These are phyloP conservation scores for Tulasnella sp. DNA, from an alignment of 768 basidiomycete species.

Conservation along the genomic window DNA sequence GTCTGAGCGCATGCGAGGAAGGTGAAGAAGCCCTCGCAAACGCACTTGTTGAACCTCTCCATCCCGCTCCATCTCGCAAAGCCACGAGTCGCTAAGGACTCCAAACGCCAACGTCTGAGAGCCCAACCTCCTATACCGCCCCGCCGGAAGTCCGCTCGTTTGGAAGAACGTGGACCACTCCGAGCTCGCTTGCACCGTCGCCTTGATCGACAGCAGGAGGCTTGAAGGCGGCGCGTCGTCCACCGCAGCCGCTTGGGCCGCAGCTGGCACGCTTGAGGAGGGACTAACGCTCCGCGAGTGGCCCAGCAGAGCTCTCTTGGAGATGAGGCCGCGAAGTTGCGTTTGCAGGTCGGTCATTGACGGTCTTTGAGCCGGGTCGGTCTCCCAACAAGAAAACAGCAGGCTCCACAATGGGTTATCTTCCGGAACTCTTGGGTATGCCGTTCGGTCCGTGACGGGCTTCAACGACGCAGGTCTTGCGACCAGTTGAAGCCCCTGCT, in stretches of 20 bases:
- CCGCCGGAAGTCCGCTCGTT: neutral
- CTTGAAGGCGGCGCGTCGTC: neutral
- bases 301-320: neutral
- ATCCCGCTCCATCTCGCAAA: neutral
- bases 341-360: neutral
- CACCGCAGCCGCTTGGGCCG: neutral
- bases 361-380: neutral
- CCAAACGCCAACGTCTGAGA: neutral
- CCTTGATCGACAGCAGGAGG: neutral
- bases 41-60: neutral
- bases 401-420: neutral
- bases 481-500: neutral
- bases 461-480: neutral
- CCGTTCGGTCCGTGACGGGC: neutral
- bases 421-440: neutral
- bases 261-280: neutral
- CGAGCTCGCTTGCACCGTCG: neutral
- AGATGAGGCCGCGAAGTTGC: neutral
- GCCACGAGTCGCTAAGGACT: neutral
- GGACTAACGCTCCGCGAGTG: neutral
- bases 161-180: neutral
- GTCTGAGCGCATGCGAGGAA: neutral
- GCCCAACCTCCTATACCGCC: neutral
- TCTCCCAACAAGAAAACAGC: neutral
- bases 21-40: neutral